Evolutionary conservation across 371 early-diverging fungal species (phyloP).

Genomic region (Ordospora pajunii): DNA sequence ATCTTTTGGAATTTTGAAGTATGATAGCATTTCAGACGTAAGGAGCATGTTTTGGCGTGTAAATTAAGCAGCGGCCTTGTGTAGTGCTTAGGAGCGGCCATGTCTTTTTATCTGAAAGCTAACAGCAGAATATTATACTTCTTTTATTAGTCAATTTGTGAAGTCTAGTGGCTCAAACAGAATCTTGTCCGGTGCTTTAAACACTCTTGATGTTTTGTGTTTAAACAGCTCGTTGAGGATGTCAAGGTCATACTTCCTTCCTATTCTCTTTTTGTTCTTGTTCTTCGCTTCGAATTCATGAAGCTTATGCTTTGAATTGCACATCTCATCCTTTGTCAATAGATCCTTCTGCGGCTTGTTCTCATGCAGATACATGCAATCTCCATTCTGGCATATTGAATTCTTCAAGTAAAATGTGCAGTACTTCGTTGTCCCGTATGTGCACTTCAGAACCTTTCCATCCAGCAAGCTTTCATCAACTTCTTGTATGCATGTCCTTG

Average conservation of each 20-base stretch:
- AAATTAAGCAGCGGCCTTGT: too few relatives aligned
- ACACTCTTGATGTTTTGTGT: slow-evolving; percentile 31
- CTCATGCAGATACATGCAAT: slow-evolving; percentile 62
- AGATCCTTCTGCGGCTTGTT: slow-evolving; percentile 50
- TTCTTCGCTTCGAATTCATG: slow-evolving; percentile 56
- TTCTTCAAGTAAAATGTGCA: slow-evolving; percentile 62
- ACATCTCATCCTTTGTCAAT: slow-evolving; percentile 60
- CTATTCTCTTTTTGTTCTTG: slow-evolving; percentile 46
- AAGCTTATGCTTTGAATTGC: slow-evolving; percentile 55
- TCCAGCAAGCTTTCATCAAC: slow-evolving; percentile 59
- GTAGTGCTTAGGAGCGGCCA: neutral
- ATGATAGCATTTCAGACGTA: too few relatives aligned
- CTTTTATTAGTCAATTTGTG: slow-evolving; percentile 12
- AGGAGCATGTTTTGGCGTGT: too few relatives aligned
- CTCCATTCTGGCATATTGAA: slow-evolving; percentile 59
- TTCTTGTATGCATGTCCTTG: slow-evolving; percentile 57
- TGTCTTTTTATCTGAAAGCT: neutral
- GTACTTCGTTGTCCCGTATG: slow-evolving; percentile 63
- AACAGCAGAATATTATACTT: neutral
- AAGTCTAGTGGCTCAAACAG: slow-evolving; percentile 49
- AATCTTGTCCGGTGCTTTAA: slow-evolving; percentile 45
- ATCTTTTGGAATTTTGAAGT: too few relatives aligned
- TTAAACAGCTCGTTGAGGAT: slow-evolving; percentile 47
- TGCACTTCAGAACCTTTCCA: slow-evolving; percentile 57
- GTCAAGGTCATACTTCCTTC: slow-evolving; percentile 40